Conservation (phyloP, 2,329 filamentous ascomycete genomes). For the Alternaria viburni region DNA sequence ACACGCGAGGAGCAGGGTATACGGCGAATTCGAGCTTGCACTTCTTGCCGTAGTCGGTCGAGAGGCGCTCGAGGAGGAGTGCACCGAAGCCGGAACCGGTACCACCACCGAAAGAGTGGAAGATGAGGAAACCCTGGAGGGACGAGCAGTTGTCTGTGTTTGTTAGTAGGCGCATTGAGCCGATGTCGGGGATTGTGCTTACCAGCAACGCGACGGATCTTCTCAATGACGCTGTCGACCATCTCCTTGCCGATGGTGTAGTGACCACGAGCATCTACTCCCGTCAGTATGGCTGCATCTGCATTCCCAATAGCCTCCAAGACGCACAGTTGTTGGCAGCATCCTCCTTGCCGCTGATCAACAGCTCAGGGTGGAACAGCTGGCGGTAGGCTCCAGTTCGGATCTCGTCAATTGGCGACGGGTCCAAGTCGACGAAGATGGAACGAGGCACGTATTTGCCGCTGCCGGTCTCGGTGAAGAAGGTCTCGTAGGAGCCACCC, state of each 20-base stretch:
- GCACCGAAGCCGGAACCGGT: conserved; percentile 76
- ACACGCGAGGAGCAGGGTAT: conserved; percentile 73
- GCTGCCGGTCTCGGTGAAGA: conserved; percentile 74
- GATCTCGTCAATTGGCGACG: conserved; percentile 76
- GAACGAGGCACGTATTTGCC: conserved; percentile 76
- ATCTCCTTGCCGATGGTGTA: conserved; percentile 80
- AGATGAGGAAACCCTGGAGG: conserved; percentile 75
- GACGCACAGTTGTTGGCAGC: conserved; percentile 73
- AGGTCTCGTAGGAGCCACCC: conserved; percentile 71
- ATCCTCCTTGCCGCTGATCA: conserved; percentile 78
- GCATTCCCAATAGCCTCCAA: neutral
- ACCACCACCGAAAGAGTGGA: conserved; percentile 76
- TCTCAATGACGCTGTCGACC: conserved; percentile 73
- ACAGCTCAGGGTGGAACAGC: conserved; percentile 74
- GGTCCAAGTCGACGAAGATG: conserved; percentile 75
- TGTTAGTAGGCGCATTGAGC: conserved; percentile 19
- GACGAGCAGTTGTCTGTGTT: conserved; percentile 71
- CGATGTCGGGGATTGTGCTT: conserved; percentile 30
- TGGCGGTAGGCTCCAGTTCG: conserved; percentile 71
- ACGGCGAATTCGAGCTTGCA: conserved; percentile 78
- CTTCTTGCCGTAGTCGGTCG: conserved; percentile 78
- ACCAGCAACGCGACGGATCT: conserved; percentile 73
- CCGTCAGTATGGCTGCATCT: conserved; percentile 21
- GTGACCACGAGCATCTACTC: conserved; percentile 70
- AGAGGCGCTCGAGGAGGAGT: conserved; percentile 73